Conservation (phyloP, 1,284 basidiomycete genomes). For the Mixia osmundae region DNA sequence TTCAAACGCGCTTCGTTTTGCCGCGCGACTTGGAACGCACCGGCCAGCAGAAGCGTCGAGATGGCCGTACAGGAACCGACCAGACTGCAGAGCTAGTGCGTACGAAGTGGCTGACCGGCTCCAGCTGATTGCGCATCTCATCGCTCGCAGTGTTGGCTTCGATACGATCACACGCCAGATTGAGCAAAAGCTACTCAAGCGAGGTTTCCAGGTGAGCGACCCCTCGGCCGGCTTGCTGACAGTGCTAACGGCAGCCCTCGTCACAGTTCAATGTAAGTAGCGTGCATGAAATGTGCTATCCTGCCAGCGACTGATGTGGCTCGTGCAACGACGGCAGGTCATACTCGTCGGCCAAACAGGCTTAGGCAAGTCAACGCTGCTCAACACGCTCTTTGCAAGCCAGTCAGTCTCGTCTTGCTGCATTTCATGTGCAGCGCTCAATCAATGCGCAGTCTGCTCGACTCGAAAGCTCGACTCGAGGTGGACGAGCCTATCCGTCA, state of each 20-base stretch:
- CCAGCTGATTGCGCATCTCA: too few species aligned
- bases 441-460: too few species aligned
- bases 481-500: slow-evolving; percentile 68
- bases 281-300: slow-evolving; percentile 39
- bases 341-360: slow-evolving; percentile 63
- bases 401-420: too few species aligned
- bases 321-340: slow-evolving; percentile 3
- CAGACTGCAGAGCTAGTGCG: too few species aligned
- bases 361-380: slow-evolving; percentile 89
- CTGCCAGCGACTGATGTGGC: background rate
- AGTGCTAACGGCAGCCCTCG: background rate
- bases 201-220: slow-evolving; percentile 51
- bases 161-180: slow-evolving; percentile 47
- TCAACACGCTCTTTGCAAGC: slow-evolving; percentile 96
- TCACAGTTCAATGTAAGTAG: slow-evolving; percentile 90
- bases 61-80: too few species aligned
- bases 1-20: too few species aligned
- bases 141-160: background rate
- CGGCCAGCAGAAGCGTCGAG: too few species aligned
- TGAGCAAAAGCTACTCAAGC: slow-evolving; percentile 96
- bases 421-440: too few species aligned
- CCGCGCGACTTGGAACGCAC: too few species aligned
- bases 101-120: too few species aligned
- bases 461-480: slow-evolving; percentile 81
- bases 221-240: background rate